phyloP scores from a whole-genome alignment of 2,329 filamentous ascomycete genomes.

The Scorias spongiosa region DNA sequence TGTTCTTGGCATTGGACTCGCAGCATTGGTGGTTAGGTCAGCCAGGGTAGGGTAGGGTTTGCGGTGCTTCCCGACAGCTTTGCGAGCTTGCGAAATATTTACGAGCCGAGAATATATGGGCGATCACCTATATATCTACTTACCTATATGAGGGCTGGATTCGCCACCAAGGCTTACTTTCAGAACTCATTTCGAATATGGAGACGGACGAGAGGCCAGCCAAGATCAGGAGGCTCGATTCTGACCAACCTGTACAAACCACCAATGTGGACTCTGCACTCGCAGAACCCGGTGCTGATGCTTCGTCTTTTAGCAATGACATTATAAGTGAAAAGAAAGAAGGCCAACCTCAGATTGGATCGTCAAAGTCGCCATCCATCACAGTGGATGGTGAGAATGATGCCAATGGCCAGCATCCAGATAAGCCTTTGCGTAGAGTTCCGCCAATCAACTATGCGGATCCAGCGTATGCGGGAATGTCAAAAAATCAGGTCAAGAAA shows the following conservation, averaged over 20 bases:
- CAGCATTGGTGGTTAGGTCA: too few relatives aligned
- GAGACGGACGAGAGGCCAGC: slow-evolving; percentile 39
- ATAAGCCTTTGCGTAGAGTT: neutral
- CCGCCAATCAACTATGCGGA: neutral
- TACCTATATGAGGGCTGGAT: too few relatives aligned
- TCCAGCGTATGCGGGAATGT: slow-evolving; percentile 31
- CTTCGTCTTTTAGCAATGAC: neutral
- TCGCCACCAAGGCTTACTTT: too few relatives aligned
- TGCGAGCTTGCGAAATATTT: too few relatives aligned
- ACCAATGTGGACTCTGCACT: neutral
- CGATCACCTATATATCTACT: too few relatives aligned
- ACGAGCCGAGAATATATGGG: too few relatives aligned
- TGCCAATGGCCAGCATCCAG: neutral
- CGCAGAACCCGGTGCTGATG: slow-evolving; percentile 1
- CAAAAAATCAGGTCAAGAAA: slow-evolving; percentile 79
- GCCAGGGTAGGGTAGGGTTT: too few relatives aligned
- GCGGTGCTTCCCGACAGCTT: too few relatives aligned
- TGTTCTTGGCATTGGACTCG: neutral
- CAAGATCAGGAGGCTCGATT: slow-evolving; percentile 39
- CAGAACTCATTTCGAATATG: slow-evolving; percentile 24
- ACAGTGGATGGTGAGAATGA: neutral
- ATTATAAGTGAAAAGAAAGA: too few relatives aligned
- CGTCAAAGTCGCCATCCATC: too few relatives aligned
- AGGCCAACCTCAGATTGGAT: too few relatives aligned
- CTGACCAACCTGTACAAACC: slow-evolving; percentile 10